Evolutionary conservation across 2,329 filamentous ascomycete species (phyloP).

Genomic region (Aspergillus ochraceoroseus): DNA sequence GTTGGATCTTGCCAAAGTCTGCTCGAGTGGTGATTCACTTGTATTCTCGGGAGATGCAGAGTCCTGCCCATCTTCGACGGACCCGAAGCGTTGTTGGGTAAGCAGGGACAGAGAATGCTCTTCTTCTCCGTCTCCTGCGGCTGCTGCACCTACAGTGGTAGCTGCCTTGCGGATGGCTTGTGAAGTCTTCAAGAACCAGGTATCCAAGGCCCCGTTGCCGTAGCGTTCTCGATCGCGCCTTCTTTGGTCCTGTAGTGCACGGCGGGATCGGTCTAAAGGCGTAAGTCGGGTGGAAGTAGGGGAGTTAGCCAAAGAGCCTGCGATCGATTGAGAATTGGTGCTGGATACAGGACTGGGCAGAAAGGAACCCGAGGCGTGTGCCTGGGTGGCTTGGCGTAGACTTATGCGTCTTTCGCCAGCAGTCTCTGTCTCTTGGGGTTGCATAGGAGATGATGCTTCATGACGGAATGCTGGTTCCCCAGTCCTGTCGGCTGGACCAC

Average conservation of each 20-base stretch:
- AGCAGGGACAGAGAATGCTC: constrained; percentile 13
- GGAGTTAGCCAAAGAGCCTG: constrained; percentile 8
- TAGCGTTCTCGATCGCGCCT: constrained; percentile 23
- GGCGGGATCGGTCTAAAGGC: background rate
- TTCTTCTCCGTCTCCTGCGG: background rate
- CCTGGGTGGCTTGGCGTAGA: constrained; percentile 1
- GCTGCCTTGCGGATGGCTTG: constrained; percentile 7
- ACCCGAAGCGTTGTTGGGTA: constrained; percentile 17
- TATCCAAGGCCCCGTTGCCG: constrained; percentile 30
- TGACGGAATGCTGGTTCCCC: background rate
- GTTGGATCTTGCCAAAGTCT: no score
- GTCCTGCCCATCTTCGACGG: no score
- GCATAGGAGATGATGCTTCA: no score
- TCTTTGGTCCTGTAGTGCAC: constrained; percentile 13
- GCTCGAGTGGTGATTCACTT: no score
- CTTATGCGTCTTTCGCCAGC: constrained; percentile 1
- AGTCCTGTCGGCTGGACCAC: no score
- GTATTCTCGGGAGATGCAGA: no score
- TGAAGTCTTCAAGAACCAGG: constrained; percentile 27
- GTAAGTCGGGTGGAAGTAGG: constrained; percentile 13
- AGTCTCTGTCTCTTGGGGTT: no score
- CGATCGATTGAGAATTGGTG: constrained; percentile 1
- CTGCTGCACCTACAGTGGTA: background rate
- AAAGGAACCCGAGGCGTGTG: constrained; percentile 1
- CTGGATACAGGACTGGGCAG: constrained; percentile 21